Evolutionary conservation across 495 filamentous ascomycete species (phyloP), one percentile per base, ranked within the genome.

Genomic region (Lophium mytilinum): DNA sequence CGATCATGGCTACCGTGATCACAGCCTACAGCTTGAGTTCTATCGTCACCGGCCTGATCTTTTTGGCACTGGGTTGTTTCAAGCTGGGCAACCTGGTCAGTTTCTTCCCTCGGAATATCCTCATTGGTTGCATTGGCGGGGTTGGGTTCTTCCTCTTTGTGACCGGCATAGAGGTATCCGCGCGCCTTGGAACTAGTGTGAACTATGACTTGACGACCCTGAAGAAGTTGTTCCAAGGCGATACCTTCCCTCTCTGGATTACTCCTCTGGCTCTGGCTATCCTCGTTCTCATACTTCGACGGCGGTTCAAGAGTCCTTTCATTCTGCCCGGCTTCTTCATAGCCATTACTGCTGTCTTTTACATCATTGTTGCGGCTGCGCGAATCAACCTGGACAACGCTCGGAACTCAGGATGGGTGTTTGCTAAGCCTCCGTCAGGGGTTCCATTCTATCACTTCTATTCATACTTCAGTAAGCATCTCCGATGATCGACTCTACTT

Each of bases 371-470:
- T 19, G 77, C 84, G 49, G 76, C 81, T 4, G 76, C 87, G 40
- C 71, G 77, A 19, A 69, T 95, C 41, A 72, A 83, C 15, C 77
- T 89, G 61, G 73, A 73, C 30, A 70, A 76, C 12, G 70, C 96
- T 19, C 81, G 89, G 50, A 64, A 80, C 18, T 73, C 74, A 35
- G 93, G 93, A 18, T 98, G 93, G 93, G 82, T 96, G 8, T 98
- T 98, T 64, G 80, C 87, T 62, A 85, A 84, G 0, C 92, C 93
- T 1, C 81, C 84, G 37, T 84, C 83, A 14, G 87, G 83, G 11
- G 87, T 90, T 48, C 91, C 94, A 0, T 98, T 92, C 83, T 98
- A 90, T 78, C 88, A 93, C 67, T 98, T 97, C 62, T 97, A 95
- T 73, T 88, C 86, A 0, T 83, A 96, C 45, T 98, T 96, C 72